These are phyloP conservation scores for Apiospora kogelbergensis DNA, from an alignment of 2,329 filamentous ascomycete genomes.

Conservation along the genomic window DNA sequence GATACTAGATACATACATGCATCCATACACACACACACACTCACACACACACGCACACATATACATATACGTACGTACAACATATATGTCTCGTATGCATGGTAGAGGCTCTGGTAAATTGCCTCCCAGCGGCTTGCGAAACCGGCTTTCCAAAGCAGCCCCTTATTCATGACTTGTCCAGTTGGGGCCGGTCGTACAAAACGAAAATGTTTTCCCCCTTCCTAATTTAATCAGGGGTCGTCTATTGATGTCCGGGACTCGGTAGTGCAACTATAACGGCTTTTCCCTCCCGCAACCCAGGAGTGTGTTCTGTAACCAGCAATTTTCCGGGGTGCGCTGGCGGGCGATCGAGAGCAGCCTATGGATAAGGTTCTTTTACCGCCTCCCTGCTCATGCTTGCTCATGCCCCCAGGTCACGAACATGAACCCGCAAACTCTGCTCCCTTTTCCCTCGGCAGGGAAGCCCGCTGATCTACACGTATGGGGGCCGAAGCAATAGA, in stretches of 20 bases:
- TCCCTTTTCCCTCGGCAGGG: not conserved
- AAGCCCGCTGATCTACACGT: not conserved
- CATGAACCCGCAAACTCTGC: not conserved
- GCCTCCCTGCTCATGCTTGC: not conserved
- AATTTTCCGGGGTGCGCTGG: not conserved
- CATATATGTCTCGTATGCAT: not conserved
- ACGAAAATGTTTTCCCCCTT: not conserved
- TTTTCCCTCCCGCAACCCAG: slow-evolving; percentile 3
- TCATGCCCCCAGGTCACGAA: not conserved
- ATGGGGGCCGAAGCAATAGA: not conserved
- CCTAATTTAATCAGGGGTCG: not conserved
- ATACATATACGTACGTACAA: too few species aligned
- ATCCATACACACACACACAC: too few species aligned
- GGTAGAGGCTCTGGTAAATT: not conserved
- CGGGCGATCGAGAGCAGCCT: not conserved
- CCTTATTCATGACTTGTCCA: not conserved
- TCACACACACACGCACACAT: too few species aligned
- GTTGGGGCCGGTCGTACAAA: not conserved
- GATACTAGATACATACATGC: not conserved
- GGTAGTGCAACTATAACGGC: slow-evolving; percentile 1
- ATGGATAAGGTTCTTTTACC: slow-evolving; percentile 1
- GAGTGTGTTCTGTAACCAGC: not conserved
- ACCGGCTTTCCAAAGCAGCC: not conserved
- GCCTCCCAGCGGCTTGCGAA: not conserved
- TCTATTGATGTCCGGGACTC: slow-evolving; percentile 1